phyloP scores from a whole-genome alignment of 2,329 filamentous ascomycete genomes.

The Hymenoscyphus infarciens region DNA sequence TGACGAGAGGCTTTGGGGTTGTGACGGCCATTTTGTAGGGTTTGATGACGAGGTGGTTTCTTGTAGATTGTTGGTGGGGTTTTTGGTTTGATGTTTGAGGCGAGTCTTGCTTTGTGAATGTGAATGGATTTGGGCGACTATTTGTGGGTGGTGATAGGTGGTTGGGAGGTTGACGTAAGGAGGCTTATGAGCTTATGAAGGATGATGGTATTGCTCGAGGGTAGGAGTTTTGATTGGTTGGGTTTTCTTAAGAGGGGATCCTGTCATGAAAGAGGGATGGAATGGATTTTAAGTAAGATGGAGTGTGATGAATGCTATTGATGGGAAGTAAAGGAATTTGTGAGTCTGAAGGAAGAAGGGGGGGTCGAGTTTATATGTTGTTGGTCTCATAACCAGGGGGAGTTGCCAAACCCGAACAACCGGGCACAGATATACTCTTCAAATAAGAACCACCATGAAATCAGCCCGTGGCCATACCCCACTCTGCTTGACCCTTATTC shows the following conservation, averaged over 20 bases:
- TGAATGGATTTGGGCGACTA: neutral
- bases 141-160: neutral
- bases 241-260: neutral
- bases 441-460: slow-evolving; percentile 1
- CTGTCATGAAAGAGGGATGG: neutral
- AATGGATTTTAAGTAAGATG: neutral
- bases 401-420: neutral
- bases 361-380: slow-evolving; percentile 4
- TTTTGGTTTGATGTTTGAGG: neutral
- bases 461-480: neutral
- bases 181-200: neutral
- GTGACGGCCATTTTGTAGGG: slow-evolving; percentile 40
- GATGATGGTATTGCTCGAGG: neutral
- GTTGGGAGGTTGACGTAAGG: neutral
- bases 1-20: slow-evolving; percentile 44
- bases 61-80: neutral
- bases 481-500: slow-evolving; percentile 12
- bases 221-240: slow-evolving; percentile 7
- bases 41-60: neutral
- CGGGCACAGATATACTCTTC: slow-evolving; percentile 3
- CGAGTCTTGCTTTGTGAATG: neutral
- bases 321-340: neutral
- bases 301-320: neutral
- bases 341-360: neutral
- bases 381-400: neutral